Evolutionary conservation across 805 yeast species (phyloP).

Genomic region (Saturnispora gosingensis): DNA sequence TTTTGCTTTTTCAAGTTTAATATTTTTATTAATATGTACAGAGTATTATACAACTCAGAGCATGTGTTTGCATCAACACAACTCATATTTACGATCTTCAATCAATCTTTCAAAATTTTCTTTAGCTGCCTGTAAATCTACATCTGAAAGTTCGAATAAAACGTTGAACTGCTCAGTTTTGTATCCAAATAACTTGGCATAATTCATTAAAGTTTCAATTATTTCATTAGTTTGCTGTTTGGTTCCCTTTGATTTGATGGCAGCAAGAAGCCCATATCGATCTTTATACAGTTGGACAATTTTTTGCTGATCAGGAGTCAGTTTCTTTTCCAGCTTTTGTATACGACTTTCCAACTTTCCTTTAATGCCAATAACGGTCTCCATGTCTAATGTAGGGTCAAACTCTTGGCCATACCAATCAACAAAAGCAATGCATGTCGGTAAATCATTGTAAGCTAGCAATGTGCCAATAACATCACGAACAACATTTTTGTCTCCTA

Average conservation of each 20-base stretch:
- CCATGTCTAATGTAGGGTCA: not conserved
- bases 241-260: not conserved
- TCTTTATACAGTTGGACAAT: conserved; percentile 2
- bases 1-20: too few relatives aligned
- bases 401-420: conserved; percentile 1
- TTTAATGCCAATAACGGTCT: conserved; percentile 3
- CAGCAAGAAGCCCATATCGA: not conserved
- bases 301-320: not conserved
- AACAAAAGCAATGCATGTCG: conserved; percentile 6
- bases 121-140: not conserved
- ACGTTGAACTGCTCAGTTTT: not conserved
- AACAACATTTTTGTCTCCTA: conserved; percentile 6
- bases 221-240: not conserved
- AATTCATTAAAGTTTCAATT: not conserved
- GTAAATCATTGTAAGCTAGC: conserved; percentile 20
- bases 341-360: conserved; percentile 3
- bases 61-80: not conserved
- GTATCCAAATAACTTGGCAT: conserved; percentile 3
- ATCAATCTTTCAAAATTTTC: not conserved
- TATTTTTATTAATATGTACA: not conserved
- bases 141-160: not conserved
- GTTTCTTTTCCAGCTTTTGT: not conserved
- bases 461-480: conserved; percentile 15
- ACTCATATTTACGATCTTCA: not conserved
- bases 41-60: not conserved